A percentile compares a stretch with the other conserved stretches of the same genome.
Evolutionary conservation across 2,329 filamentous ascomycete species (phyloP).

Genomic region (Fusarium nisikadoi): DNA sequence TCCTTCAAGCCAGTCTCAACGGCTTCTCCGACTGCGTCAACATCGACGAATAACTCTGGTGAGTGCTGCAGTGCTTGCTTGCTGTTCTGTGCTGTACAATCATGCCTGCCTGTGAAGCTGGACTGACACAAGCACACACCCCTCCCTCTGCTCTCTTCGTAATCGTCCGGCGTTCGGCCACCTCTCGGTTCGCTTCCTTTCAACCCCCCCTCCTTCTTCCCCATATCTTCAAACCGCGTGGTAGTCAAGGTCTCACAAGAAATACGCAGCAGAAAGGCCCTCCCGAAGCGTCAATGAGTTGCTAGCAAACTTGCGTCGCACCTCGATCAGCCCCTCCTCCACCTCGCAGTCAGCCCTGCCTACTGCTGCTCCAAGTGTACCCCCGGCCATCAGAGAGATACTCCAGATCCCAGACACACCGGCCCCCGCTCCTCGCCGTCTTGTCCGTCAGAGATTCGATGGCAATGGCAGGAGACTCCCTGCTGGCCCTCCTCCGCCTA

Average conservation of each 20-base stretch:
- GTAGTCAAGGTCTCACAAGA: slow-evolving; percentile 45
- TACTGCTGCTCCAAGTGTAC: slow-evolving; percentile 62
- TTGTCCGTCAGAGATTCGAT: slow-evolving; percentile 55
- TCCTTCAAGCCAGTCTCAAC: slow-evolving; percentile 70
- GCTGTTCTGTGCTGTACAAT: background rate
- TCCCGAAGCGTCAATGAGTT: slow-evolving; percentile 67
- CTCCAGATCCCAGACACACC: slow-evolving; percentile 69
- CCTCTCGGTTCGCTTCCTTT: slow-evolving; percentile 44
- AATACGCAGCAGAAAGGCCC: slow-evolving; percentile 47
- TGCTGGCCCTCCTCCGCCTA: slow-evolving; percentile 68
- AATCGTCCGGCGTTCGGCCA: slow-evolving; percentile 20
- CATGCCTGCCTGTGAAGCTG: background rate
- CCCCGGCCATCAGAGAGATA: slow-evolving; percentile 67
- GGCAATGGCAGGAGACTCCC: slow-evolving; percentile 62
- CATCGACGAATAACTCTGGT: slow-evolving; percentile 43
- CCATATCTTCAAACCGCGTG: slow-evolving; percentile 41
- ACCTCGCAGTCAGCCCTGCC: slow-evolving; percentile 42
- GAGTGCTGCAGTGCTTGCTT: slow-evolving; percentile 26
- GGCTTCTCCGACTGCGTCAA: slow-evolving; percentile 54
- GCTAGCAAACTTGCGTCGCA: slow-evolving; percentile 66
- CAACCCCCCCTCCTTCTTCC: slow-evolving; percentile 22
- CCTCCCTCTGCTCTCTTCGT: slow-evolving; percentile 14
- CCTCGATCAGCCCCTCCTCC: slow-evolving; percentile 47
- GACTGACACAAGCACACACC: slow-evolving; percentile 28
- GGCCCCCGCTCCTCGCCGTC: slow-evolving; percentile 60